Percentiles rank a stretch among this genome's conserved stretches.
phyloP scores from a whole-genome alignment of 148 eudicot genomes.

The Euryodendron excelsum region DNA sequence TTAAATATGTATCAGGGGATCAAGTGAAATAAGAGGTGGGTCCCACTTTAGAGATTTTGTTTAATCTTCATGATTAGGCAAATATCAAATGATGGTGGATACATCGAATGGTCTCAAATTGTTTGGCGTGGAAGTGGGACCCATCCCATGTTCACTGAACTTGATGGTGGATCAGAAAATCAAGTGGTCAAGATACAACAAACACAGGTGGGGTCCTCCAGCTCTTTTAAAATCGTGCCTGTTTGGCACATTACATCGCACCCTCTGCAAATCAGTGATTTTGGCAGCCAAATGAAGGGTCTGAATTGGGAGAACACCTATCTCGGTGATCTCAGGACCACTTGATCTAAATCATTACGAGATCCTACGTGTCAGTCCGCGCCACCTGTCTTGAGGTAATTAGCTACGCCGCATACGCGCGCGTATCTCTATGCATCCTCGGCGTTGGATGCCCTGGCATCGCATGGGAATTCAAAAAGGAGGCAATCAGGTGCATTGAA shows the following conservation, averaged over 20 bases:
- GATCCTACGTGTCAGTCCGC: too few species aligned
- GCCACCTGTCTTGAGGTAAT: too few species aligned
- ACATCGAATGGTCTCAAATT: not conserved
- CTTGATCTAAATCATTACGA: not conserved
- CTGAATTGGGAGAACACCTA: not conserved
- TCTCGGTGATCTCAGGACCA: not conserved
- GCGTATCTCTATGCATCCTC: too few species aligned
- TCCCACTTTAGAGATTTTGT: not conserved
- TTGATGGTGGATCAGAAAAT: not conserved
- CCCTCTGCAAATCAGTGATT: not conserved
- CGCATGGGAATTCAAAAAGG: too few species aligned
- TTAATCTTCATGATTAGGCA: not conserved
- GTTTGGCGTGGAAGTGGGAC: not conserved
- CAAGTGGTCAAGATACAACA: not conserved
- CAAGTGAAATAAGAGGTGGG: too few species aligned
- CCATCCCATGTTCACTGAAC: not conserved
- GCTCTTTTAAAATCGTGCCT: not conserved
- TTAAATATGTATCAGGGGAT: too few species aligned
- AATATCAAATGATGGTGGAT: not conserved
- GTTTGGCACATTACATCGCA: not conserved
- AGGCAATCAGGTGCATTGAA: too few species aligned
- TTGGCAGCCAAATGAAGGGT: not conserved
- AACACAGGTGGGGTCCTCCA: not conserved
- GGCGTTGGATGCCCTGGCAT: too few species aligned
- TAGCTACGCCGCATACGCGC: too few species aligned